Percentiles rank a stretch among this genome's conserved stretches.
These are phyloP conservation scores for Leucosporidium yakuticum DNA, from an alignment of 768 basidiomycete genomes.

Conservation along the genomic window DNA sequence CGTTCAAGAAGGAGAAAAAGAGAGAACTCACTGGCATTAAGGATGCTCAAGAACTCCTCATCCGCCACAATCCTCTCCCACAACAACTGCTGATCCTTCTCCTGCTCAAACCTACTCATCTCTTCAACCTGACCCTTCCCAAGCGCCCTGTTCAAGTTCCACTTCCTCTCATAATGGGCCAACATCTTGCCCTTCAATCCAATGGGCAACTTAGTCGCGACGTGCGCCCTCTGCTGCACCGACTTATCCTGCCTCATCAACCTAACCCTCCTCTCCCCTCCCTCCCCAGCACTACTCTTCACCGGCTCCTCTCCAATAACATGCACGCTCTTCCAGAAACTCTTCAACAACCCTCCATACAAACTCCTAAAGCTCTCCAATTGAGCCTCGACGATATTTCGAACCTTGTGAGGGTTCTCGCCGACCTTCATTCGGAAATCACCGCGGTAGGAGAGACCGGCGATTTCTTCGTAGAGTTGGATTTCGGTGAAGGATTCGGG, in stretches of 20 bases:
- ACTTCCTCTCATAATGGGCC: conserved; percentile 35
- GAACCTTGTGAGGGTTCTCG: conserved; percentile 91
- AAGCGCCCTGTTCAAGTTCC: conserved; percentile 22
- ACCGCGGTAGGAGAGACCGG: conserved; percentile 75
- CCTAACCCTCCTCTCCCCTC: conserved; percentile 4
- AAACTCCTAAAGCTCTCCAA: conserved; percentile 75
- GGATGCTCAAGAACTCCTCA: conserved; percentile 22
- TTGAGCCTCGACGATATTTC: conserved; percentile 82
- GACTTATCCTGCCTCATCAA: conserved; percentile 60
- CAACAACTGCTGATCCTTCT: conserved; percentile 20
- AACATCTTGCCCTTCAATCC: conserved; percentile 35
- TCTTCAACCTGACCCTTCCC: conserved; percentile 5
- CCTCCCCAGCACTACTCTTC: neutral
- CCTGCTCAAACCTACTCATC: neutral
- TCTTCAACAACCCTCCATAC: conserved; percentile 54
- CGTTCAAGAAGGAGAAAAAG: neutral
- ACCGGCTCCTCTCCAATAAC: conserved; percentile 30
- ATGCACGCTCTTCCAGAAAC: conserved; percentile 36
- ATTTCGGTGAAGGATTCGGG: conserved; percentile 74
- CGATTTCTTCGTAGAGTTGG: conserved; percentile 76
- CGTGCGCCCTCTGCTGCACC: conserved; percentile 61
- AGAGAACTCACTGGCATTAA: conserved; percentile 32
- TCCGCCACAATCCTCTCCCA: conserved; percentile 34
- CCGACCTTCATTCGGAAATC: conserved; percentile 85
- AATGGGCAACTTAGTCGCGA: conserved; percentile 49